Evolutionary conservation across 2,329 filamentous ascomycete species (phyloP).

Genomic region (Ploettnerulaceae sp.): DNA sequence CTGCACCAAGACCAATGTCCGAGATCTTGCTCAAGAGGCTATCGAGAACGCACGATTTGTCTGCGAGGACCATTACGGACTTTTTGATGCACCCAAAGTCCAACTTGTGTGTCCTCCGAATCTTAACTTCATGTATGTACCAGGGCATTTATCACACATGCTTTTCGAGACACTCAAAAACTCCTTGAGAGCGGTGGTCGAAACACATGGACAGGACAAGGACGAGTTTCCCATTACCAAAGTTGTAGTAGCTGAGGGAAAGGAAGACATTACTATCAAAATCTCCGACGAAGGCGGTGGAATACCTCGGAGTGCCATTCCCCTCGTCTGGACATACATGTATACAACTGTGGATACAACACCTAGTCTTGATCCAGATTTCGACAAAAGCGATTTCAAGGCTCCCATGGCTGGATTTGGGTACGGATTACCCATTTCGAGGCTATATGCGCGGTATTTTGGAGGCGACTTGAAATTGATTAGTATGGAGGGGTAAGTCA

Average conservation of each 20-base stretch:
- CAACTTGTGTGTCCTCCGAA: slow-evolving; percentile 93
- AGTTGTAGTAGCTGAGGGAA: slow-evolving; percentile 94
- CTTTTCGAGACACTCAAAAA: slow-evolving; percentile 99
- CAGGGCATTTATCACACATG: slow-evolving; percentile 98
- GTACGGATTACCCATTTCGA: slow-evolving; percentile 92
- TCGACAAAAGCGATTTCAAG: slow-evolving; percentile 99
- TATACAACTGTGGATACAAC: slow-evolving; percentile 98
- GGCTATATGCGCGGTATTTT: slow-evolving; percentile 94
- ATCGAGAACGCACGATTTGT: slow-evolving; percentile 99
- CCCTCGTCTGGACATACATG: slow-evolving; percentile 99
- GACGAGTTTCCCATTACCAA: slow-evolving; percentile 96
- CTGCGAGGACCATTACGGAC: slow-evolving; percentile 95
- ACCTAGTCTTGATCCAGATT: slow-evolving; percentile 90
- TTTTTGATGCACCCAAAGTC: slow-evolving; percentile 94
- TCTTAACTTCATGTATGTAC: slow-evolving; percentile 98
- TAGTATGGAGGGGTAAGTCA: slow-evolving; percentile 92
- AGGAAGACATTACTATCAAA: slow-evolving; percentile 99
- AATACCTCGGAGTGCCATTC: slow-evolving; percentile 87
- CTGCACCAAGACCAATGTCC: slow-evolving; percentile 96
- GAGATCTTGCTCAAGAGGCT: slow-evolving; percentile 89
- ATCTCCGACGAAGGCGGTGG: slow-evolving; percentile 95
- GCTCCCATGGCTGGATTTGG: slow-evolving; percentile 98
- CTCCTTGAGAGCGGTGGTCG: slow-evolving; percentile 92
- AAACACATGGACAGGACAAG: slow-evolving; percentile 90
- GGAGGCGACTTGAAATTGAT: slow-evolving; percentile 96